phyloP scores from a whole-genome alignment of 331 rosid genomes.

The Phaseolus coccineus region DNA sequence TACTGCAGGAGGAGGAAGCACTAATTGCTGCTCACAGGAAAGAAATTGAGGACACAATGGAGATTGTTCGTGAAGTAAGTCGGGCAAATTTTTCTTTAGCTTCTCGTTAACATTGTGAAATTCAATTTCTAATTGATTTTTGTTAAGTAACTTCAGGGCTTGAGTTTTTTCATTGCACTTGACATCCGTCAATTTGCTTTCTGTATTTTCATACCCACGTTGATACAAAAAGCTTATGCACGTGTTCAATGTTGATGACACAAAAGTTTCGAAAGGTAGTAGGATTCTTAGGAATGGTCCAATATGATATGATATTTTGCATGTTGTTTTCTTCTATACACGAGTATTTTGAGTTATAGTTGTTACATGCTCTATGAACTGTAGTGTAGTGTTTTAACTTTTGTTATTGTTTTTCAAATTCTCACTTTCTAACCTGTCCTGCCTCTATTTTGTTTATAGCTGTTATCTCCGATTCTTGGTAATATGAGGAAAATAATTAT shows the following conservation, averaged over 20 bases:
- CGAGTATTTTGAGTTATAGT: neutral
- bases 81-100: too few relatives aligned
- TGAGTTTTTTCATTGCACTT: neutral
- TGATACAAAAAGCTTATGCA: neutral
- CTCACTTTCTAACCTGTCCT: neutral
- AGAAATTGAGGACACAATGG: constrained; percentile 99
- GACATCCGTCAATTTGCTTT: neutral
- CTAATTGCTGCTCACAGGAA: constrained; percentile 93
- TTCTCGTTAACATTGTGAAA: too few relatives aligned
- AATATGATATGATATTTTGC: neutral
- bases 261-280: neutral
- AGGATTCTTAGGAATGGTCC: constrained; percentile 13
- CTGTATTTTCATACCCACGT: constrained; percentile 2
- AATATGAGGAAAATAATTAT: neutral
- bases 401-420: neutral
- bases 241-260: neutral
- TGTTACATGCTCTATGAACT: neutral
- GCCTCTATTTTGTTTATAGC: neutral
- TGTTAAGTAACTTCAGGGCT: too few relatives aligned
- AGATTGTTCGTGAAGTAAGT: constrained; percentile 98
- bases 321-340: neutral
- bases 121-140: too few relatives aligned
- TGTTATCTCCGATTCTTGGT: constrained; percentile 13
- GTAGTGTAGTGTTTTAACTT: neutral
- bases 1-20: constrained; percentile 93